Conservation (phyloP, 257 asterid species). For the Anisodus tanguticus region DNA sequence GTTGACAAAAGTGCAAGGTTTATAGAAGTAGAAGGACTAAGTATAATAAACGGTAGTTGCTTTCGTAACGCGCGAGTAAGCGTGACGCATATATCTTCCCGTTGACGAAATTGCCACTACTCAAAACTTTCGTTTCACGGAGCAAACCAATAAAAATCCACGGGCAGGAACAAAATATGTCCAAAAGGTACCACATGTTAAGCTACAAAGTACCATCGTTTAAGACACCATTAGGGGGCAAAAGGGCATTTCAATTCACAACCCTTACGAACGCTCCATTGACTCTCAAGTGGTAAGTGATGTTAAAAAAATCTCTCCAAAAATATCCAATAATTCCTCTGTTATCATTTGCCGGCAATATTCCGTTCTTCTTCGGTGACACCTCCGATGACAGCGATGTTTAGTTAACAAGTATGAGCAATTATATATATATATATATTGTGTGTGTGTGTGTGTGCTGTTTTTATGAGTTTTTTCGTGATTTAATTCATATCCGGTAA, state of each 20-base stretch:
- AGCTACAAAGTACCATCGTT: background rate
- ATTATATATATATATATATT: background rate
- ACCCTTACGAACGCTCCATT: slow-evolving; percentile 23
- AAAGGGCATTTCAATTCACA: slow-evolving; percentile 23
- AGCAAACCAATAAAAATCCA: background rate
- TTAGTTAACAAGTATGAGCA: slow-evolving; percentile 22
- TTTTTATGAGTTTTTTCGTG: background rate
- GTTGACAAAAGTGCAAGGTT: background rate
- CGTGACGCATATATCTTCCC: background rate
- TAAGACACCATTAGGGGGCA: background rate
- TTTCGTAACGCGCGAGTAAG: background rate
- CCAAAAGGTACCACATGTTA: background rate
- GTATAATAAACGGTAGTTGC: background rate
- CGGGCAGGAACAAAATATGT: background rate
- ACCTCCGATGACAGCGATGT: background rate
- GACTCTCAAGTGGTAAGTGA: slow-evolving; percentile 16
- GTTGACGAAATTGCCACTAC: slow-evolving; percentile 15
- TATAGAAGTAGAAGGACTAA: slow-evolving; percentile 4
- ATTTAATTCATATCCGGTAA: background rate
- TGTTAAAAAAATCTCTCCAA: background rate
- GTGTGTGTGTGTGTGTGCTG: background rate
- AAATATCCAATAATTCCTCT: background rate
- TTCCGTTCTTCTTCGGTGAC: slow-evolving; percentile 10
- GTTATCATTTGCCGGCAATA: background rate
- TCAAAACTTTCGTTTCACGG: background rate